Percentiles rank a stretch among this genome's conserved stretches.
phyloP scores from a whole-genome alignment of 495 filamentous ascomycete species.

The Monascus purpureus region DNA sequence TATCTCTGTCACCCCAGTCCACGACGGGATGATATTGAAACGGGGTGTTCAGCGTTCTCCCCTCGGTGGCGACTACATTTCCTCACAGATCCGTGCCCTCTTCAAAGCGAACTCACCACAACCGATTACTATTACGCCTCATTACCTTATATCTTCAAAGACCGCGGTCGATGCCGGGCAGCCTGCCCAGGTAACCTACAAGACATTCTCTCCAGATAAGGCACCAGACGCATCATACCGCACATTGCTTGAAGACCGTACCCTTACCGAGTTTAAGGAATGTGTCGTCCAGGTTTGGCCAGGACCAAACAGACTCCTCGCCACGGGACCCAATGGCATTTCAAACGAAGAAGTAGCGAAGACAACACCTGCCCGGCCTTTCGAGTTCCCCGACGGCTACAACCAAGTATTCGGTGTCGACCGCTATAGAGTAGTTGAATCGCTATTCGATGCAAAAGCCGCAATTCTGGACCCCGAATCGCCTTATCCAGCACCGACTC shows the following conservation, averaged over 20 bases:
- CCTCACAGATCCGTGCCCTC: slow-evolving; percentile 68
- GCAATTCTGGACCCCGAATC: slow-evolving; percentile 28
- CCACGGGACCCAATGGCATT: slow-evolving; percentile 40
- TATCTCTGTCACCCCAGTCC: slow-evolving; percentile 78
- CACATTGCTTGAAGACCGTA: slow-evolving; percentile 76
- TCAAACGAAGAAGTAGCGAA: slow-evolving; percentile 55
- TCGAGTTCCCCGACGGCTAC: slow-evolving; percentile 91
- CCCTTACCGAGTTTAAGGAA: slow-evolving; percentile 93
- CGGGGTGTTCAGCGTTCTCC: slow-evolving; percentile 74
- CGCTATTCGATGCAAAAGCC: slow-evolving; percentile 72
- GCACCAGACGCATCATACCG: slow-evolving; percentile 62
- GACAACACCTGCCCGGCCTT: slow-evolving; percentile 58
- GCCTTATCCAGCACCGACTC: slow-evolving; percentile 37
- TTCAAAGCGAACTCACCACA: slow-evolving; percentile 59
- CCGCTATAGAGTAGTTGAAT: slow-evolving; percentile 71
- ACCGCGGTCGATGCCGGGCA: slow-evolving; percentile 77
- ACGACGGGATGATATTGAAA: slow-evolving; percentile 87
- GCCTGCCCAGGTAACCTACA: slow-evolving; percentile 56
- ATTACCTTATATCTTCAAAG: slow-evolving; percentile 78
- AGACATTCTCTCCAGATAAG: slow-evolving; percentile 44
- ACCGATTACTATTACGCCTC: slow-evolving; percentile 66
- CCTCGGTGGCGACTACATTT: slow-evolving; percentile 79
- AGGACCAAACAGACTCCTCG: slow-evolving; percentile 56
- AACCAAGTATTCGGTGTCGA: slow-evolving; percentile 88
- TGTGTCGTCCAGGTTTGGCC: slow-evolving; percentile 87